A percentile compares a stretch with the other conserved stretches of the same genome.
phyloP scores from a whole-genome alignment of 331 rosid species.

The Cydonia oblonga region DNA sequence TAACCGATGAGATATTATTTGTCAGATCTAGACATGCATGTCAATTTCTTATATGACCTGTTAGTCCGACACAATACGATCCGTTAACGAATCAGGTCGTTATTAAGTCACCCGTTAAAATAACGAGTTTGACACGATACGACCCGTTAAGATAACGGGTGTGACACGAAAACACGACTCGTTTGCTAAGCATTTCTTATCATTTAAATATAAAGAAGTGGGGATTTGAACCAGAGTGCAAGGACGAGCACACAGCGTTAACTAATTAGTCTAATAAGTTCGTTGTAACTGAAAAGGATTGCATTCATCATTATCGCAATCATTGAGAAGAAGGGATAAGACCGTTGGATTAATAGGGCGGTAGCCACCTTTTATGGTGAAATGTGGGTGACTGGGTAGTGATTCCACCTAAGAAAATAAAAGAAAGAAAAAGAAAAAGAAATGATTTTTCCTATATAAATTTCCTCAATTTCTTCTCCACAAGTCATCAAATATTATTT shows the following conservation, averaged over 20 bases:
- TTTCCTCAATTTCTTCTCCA: too few species aligned
- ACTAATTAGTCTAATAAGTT: background rate
- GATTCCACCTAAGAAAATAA: background rate
- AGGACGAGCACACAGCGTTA: background rate
- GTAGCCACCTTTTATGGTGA: background rate
- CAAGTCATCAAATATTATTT: background rate
- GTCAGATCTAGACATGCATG: too few species aligned
- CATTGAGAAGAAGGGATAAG: background rate
- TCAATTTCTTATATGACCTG: too few species aligned
- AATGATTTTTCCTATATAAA: background rate
- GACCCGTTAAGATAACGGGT: too few species aligned
- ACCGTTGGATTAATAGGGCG: background rate
- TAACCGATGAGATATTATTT: too few species aligned
- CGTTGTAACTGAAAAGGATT: background rate
- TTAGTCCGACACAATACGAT: too few species aligned
- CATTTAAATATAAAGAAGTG: too few species aligned
- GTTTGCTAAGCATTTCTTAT: too few species aligned
- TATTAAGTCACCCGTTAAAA: too few species aligned
- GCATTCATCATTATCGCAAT: background rate
- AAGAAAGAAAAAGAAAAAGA: background rate
- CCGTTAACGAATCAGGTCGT: too few species aligned
- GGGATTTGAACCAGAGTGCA: too few species aligned
- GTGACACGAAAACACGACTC: background rate
- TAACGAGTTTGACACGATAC: too few species aligned
- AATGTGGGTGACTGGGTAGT: background rate